Conservation (phyloP, 495 filamentous ascomycete genomes). For the Schizothecium vesticola region DNA sequence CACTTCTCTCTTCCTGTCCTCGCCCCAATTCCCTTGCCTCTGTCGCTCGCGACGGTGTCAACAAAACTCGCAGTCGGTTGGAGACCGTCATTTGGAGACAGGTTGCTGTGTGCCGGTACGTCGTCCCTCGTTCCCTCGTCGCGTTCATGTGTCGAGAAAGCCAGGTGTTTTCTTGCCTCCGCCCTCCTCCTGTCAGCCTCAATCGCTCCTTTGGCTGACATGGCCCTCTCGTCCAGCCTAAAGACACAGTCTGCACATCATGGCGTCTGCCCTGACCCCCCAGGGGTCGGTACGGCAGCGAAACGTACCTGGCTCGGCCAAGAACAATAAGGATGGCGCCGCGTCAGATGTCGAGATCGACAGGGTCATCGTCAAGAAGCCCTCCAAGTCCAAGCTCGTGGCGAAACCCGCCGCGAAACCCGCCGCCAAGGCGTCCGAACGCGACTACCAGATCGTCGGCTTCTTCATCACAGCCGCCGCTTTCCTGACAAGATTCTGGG, state of each 20-base stretch:
- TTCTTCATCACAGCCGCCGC: slow-evolving; percentile 72
- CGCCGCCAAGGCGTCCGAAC: slow-evolving; percentile 45
- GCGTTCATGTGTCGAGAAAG: neutral
- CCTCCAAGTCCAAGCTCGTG: slow-evolving; percentile 17
- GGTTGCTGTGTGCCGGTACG: neutral
- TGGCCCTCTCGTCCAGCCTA: neutral
- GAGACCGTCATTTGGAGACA: neutral
- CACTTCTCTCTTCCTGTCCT: neutral
- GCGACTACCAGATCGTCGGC: slow-evolving; percentile 81
- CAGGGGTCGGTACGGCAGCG: slow-evolving; percentile 51
- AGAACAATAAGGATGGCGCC: slow-evolving; percentile 40
- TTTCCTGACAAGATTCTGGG: slow-evolving; percentile 90
- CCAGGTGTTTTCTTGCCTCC: neutral
- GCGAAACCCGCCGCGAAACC: slow-evolving; percentile 22
- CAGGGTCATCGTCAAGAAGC: neutral
- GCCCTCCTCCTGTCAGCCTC: neutral
- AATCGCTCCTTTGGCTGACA: neutral
- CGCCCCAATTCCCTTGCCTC: neutral
- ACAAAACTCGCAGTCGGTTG: neutral
- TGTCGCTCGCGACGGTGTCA: neutral
- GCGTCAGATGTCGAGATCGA: slow-evolving; percentile 45
- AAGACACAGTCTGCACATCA: slow-evolving; percentile 24
- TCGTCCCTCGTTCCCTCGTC: neutral
- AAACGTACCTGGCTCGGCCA: slow-evolving; percentile 40
- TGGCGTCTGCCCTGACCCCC: slow-evolving; percentile 34